Evolutionary conservation across 108 stramenopile genomes (phyloP).

Genomic region (Cyclotella atomus): DNA sequence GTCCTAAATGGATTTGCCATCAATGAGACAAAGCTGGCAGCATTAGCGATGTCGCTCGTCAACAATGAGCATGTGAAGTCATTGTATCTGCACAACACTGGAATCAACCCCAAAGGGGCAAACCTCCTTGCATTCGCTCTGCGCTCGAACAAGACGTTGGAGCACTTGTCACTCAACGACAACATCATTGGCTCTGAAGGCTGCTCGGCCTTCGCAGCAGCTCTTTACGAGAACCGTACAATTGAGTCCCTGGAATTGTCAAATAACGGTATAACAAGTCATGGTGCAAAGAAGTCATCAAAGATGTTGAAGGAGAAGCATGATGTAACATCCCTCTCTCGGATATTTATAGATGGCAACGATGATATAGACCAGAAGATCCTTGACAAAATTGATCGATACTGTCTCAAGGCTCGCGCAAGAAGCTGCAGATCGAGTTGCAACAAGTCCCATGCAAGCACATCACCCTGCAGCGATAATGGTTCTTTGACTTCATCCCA

Average conservation of each 20-base stretch:
- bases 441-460: conserved; percentile 4
- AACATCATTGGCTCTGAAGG: conserved; percentile 15
- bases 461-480: neutral
- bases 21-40: conserved; percentile 5
- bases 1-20: conserved; percentile 26
- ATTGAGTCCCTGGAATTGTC: conserved; percentile 7
- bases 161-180: conserved; percentile 19
- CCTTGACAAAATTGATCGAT: conserved; percentile 6
- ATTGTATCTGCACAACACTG: conserved; percentile 10
- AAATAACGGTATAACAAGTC: conserved; percentile 19
- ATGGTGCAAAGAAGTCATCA: conserved; percentile 11
- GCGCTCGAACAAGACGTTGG: conserved; percentile 2
- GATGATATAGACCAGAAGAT: conserved; percentile 3
- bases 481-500: neutral
- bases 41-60: conserved; percentile 14
- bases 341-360: conserved; percentile 19
- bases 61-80: conserved; percentile 13
- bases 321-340: neutral
- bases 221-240: conserved; percentile 10
- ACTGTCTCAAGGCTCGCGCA: neutral
- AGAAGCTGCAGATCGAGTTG: neutral
- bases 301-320: conserved; percentile 11
- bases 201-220: conserved; percentile 1
- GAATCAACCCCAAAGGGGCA: conserved; percentile 6
- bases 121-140: conserved; percentile 14